Conservation (phyloP, 1,284 basidiomycete genomes). For the Apiotrichum laibachii region DNA sequence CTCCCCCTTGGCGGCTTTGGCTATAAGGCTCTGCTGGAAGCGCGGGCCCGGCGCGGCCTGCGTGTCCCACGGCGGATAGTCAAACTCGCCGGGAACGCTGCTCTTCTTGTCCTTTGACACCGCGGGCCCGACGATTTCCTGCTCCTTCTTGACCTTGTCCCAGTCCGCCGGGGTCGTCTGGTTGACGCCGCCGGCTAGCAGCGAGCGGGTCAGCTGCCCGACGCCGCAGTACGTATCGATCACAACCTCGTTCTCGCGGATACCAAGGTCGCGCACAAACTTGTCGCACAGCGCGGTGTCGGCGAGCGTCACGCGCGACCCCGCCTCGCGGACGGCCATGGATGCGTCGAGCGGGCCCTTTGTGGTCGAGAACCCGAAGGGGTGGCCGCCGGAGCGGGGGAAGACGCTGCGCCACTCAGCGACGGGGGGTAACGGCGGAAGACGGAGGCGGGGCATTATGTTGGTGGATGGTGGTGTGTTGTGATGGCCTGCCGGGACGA, state of each 20-base stretch:
- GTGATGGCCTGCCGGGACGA: neutral
- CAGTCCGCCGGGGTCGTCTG: constrained; percentile 18
- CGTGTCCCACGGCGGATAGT: constrained; percentile 15
- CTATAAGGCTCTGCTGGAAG: neutral
- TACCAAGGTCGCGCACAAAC: constrained; percentile 36
- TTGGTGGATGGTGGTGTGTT: neutral
- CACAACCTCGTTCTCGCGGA: constrained; percentile 37
- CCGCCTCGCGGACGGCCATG: constrained; percentile 5
- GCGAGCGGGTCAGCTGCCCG: constrained; percentile 35
- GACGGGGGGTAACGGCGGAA: constrained; percentile 37
- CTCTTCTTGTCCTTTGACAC: neutral
- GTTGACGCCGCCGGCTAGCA: constrained; percentile 34
- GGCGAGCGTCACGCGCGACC: constrained; percentile 28
- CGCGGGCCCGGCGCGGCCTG: neutral
- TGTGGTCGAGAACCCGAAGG: neutral
- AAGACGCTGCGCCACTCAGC: constrained; percentile 18
- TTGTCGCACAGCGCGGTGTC: constrained; percentile 26
- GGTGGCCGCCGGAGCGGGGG: neutral
- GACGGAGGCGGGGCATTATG: constrained; percentile 26
- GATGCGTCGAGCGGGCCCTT: neutral
- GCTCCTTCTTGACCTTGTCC: constrained; percentile 11
- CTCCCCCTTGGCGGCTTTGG: neutral
- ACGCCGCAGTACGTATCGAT: constrained; percentile 36
- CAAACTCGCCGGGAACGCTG: neutral
- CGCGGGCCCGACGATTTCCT: neutral